Evolutionary conservation across 1,139 yeast species (phyloP).

Genomic region (Saccharomyces hybrid): DNA sequence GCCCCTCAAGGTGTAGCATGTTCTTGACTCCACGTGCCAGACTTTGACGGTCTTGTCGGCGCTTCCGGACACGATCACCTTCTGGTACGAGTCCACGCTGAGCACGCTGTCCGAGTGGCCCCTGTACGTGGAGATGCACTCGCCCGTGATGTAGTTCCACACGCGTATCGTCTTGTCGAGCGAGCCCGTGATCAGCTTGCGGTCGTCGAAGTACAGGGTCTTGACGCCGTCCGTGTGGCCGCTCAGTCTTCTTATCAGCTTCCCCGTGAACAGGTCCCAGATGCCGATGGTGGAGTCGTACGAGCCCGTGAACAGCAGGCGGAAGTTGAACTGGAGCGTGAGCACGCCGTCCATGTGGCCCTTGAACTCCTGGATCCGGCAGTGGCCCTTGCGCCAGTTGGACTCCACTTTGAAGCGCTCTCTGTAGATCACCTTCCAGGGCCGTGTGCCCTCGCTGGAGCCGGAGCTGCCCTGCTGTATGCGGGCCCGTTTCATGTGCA

Average conservation of each 20-base stretch:
- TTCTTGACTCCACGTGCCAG: conserved; percentile 92
- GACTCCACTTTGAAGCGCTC: conserved; percentile 87
- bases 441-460: neutral
- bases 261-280: conserved; percentile 81
- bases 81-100: conserved; percentile 61
- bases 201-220: conserved; percentile 75
- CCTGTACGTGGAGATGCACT: conserved; percentile 84
- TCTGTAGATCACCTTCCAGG: conserved; percentile 93
- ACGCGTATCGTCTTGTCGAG: conserved; percentile 86
- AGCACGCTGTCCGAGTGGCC: conserved; percentile 88
- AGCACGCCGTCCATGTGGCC: conserved; percentile 89
- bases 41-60: conserved; percentile 89
- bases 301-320: conserved; percentile 81
- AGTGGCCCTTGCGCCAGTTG: conserved; percentile 87
- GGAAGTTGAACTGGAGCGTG: conserved; percentile 73
- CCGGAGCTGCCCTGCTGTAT: conserved; percentile 9
- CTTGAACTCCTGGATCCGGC: conserved; percentile 53
- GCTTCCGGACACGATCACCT: conserved; percentile 84
- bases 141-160: conserved; percentile 94
- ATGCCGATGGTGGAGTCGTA: conserved; percentile 82
- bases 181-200: conserved; percentile 86
- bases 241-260: conserved; percentile 62
- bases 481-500: conserved; percentile 73
- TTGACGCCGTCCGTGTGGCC: conserved; percentile 87
- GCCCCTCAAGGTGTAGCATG: conserved; percentile 88